Conservation (phyloP, 1,284 basidiomycete genomes). For the Phlebopus sp. region DNA sequence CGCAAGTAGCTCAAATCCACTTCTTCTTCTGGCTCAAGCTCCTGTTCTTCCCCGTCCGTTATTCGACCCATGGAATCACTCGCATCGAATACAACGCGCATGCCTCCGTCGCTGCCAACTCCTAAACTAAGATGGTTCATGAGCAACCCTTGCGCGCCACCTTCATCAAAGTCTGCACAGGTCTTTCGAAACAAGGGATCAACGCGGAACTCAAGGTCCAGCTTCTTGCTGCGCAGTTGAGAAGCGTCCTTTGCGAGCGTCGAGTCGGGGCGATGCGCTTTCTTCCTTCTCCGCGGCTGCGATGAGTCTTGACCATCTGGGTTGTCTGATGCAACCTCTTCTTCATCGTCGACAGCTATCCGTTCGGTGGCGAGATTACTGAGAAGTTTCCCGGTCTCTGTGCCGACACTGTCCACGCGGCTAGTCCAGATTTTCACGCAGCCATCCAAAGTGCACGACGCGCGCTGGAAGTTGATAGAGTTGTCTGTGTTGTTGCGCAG, state of each 20-base stretch:
- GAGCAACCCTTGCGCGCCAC: slow-evolving; percentile 89
- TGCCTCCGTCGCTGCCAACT: slow-evolving; percentile 74
- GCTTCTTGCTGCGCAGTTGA: slow-evolving; percentile 87
- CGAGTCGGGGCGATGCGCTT: slow-evolving; percentile 66
- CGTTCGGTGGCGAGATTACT: slow-evolving; percentile 84
- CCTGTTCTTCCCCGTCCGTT: slow-evolving; percentile 70
- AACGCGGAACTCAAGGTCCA: slow-evolving; percentile 93
- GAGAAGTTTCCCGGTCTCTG: slow-evolving; percentile 94
- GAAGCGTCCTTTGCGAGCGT: slow-evolving; percentile 83
- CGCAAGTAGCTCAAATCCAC: slow-evolving; percentile 70
- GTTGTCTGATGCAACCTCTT: slow-evolving; percentile 58
- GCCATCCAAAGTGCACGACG: slow-evolving; percentile 95
- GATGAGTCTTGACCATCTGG: slow-evolving; percentile 55
- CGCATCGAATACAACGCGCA: slow-evolving; percentile 95
- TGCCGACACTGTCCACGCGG: slow-evolving; percentile 94
- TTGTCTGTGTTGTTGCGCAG: slow-evolving; percentile 88
- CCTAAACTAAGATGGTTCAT: slow-evolving; percentile 89
- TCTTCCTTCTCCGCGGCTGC: slow-evolving; percentile 59
- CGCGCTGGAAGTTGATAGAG: slow-evolving; percentile 98
- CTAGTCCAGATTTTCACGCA: slow-evolving; percentile 99
- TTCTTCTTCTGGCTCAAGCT: slow-evolving; percentile 60
- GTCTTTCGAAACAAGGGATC: slow-evolving; percentile 98
- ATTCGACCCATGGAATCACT: slow-evolving; percentile 83
- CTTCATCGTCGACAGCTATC: slow-evolving; percentile 53
- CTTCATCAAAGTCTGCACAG: slow-evolving; percentile 97